Percentiles rank a stretch among this genome's conserved stretches.
Evolutionary conservation across 1,284 basidiomycete genomes (phyloP).

Genomic region (Malassezia dermatis): DNA sequence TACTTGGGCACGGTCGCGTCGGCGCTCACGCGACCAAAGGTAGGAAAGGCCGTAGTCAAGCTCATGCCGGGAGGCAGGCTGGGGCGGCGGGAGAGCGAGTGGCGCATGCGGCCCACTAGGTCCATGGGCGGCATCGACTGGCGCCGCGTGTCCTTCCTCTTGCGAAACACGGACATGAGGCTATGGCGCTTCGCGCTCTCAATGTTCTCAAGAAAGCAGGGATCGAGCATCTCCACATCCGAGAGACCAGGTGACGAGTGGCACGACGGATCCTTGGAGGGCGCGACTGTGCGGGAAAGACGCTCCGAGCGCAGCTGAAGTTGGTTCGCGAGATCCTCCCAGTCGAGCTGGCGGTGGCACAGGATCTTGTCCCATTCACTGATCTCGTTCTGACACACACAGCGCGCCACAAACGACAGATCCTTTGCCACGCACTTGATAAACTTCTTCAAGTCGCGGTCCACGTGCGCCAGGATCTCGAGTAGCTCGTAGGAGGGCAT

Average conservation of each 20-base stretch:
- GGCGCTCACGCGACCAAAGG: background rate
- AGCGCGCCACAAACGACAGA: constrained; percentile 10
- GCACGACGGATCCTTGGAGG: background rate
- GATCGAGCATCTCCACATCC: background rate
- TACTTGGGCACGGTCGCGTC: background rate
- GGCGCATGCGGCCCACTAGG: background rate
- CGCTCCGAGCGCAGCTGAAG: constrained; percentile 6
- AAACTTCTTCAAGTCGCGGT: background rate
- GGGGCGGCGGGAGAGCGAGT: background rate
- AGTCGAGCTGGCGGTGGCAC: constrained; percentile 5
- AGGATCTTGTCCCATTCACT: constrained; percentile 13
- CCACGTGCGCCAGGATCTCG: background rate
- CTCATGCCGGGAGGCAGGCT: background rate
- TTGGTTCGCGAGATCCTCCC: constrained; percentile 6
- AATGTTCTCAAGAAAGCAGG: background rate
- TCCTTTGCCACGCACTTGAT: constrained; percentile 10
- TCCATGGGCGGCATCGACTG: constrained; percentile 3
- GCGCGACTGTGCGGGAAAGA: background rate
- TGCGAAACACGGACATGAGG: background rate
- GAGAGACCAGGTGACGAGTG: background rate
- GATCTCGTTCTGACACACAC: constrained; percentile 5
- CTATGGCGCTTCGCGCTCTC: background rate
- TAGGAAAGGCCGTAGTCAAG: background rate
- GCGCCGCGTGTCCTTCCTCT: background rate
- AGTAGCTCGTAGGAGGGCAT: background rate